A percentile compares a stretch with the other conserved stretches of the same genome.
phyloP scores from a whole-genome alignment of 306 rosid species.

The Cucurbita ficifolia region DNA sequence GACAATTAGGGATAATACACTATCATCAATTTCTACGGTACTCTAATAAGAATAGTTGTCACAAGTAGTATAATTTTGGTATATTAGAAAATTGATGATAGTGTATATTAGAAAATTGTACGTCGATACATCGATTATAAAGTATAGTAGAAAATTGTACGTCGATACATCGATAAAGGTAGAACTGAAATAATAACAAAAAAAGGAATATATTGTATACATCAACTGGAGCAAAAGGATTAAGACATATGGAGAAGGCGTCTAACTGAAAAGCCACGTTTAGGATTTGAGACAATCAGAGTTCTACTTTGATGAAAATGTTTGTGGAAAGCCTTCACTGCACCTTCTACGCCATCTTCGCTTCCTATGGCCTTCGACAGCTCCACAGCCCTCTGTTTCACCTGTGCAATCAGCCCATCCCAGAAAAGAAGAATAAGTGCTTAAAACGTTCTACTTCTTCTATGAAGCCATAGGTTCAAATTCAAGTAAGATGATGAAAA shows the following conservation, averaged over 20 bases:
- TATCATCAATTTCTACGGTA: too few relatives aligned
- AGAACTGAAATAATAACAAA: too few relatives aligned
- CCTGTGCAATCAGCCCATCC: constrained; percentile 28
- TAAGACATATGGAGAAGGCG: constrained; percentile 7
- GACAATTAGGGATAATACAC: too few relatives aligned
- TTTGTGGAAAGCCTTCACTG: constrained; percentile 69
- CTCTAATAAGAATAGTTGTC: too few relatives aligned
- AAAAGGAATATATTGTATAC: neutral
- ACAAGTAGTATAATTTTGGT: too few relatives aligned
- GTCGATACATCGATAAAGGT: too few relatives aligned
- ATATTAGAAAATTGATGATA: too few relatives aligned
- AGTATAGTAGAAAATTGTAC: too few relatives aligned
- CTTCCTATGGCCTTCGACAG: constrained; percentile 59
- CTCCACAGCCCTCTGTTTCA: constrained; percentile 44
- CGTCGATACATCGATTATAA: too few relatives aligned
- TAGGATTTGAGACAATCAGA: constrained; percentile 11
- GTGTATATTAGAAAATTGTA: too few relatives aligned
- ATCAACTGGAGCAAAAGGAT: neutral
- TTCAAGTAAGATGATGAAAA: neutral
- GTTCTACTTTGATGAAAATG: constrained; percentile 25
- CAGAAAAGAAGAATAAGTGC: neutral
- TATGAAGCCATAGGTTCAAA: neutral
- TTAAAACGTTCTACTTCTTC: neutral
- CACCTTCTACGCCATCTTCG: constrained; percentile 71
- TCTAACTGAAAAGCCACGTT: constrained; percentile 34